A percentile compares a stretch with the other conserved stretches of the same genome.
Conservation (phyloP, 1,284 basidiomycete genomes). For the Cystobasidium pallidum region DNA sequence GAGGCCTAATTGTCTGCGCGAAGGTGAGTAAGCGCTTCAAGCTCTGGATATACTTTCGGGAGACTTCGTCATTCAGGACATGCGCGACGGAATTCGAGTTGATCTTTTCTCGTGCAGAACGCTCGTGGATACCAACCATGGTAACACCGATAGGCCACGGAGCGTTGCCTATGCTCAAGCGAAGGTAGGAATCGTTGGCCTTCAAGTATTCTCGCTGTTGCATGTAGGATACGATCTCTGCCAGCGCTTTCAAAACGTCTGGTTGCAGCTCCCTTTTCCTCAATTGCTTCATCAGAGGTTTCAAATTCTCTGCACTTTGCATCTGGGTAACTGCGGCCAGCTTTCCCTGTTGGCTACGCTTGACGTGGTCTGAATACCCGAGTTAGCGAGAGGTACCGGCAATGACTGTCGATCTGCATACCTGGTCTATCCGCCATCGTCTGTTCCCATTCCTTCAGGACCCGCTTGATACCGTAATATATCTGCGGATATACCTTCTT, state of each 20-base stretch:
- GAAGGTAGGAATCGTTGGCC: slow-evolving; percentile 95
- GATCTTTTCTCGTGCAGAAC: slow-evolving; percentile 95
- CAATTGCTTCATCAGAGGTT: slow-evolving; percentile 90
- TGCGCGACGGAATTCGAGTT: slow-evolving; percentile 95
- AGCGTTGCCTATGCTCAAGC: slow-evolving; percentile 95
- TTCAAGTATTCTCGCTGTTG: slow-evolving; percentile 90
- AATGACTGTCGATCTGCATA: slow-evolving; percentile 55
- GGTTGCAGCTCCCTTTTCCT: slow-evolving; percentile 65
- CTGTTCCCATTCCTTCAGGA: slow-evolving; percentile 93
- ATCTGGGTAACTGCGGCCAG: slow-evolving; percentile 92
- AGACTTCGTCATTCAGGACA: slow-evolving; percentile 97
- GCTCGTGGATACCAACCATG: slow-evolving; percentile 97
- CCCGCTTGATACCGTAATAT: slow-evolving; percentile 91
- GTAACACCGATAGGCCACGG: slow-evolving; percentile 99
- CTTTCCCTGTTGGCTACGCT: slow-evolving; percentile 86
- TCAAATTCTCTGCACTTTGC: slow-evolving; percentile 93
- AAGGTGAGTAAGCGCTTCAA: slow-evolving; percentile 91
- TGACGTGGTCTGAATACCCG: slow-evolving; percentile 62
- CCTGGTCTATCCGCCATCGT: slow-evolving; percentile 89
- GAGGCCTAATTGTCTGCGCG: slow-evolving; percentile 90
- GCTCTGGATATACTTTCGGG: slow-evolving; percentile 97
- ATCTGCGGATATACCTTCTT: slow-evolving; percentile 96
- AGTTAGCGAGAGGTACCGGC: not conserved
- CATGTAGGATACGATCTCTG: slow-evolving; percentile 96
- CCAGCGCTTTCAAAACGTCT: slow-evolving; percentile 75